Percentiles rank a stretch among this genome's conserved stretches.
Conservation (phyloP, 2,329 filamentous ascomycete genomes). For the Beauveria rudraprayagi region DNA sequence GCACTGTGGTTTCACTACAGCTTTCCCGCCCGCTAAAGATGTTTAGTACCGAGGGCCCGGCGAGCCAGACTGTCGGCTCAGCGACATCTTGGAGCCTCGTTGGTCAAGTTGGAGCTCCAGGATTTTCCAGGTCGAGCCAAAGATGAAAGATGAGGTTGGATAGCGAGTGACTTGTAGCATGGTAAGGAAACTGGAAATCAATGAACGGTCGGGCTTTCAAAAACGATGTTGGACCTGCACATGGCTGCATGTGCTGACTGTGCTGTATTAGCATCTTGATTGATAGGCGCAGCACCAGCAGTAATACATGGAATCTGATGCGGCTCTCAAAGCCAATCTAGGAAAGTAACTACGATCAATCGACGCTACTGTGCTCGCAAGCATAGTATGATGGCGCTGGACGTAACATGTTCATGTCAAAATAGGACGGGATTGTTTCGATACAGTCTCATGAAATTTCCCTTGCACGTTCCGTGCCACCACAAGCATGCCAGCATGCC, state of each 20-base stretch:
- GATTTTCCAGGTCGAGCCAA: background rate
- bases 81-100: background rate
- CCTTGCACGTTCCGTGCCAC: background rate
- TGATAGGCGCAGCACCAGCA: background rate
- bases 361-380: too few relatives aligned
- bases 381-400: background rate
- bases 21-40: background rate
- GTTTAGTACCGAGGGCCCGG: background rate
- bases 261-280: background rate
- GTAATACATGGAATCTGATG: background rate
- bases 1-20: background rate
- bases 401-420: background rate
- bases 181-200: background rate
- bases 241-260: background rate
- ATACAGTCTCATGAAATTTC: background rate
- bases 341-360: background rate
- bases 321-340: background rate
- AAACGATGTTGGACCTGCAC: background rate
- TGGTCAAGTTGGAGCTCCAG: background rate
- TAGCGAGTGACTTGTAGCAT: background rate
- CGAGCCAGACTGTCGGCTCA: background rate
- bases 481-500: background rate
- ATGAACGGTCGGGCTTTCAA: background rate
- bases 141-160: background rate
- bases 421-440: background rate